Percentiles rank a stretch among this genome's conserved stretches.
phyloP scores from a whole-genome alignment of 192 early-diverging fungal genomes.

The Allomyces javanicus region DNA sequence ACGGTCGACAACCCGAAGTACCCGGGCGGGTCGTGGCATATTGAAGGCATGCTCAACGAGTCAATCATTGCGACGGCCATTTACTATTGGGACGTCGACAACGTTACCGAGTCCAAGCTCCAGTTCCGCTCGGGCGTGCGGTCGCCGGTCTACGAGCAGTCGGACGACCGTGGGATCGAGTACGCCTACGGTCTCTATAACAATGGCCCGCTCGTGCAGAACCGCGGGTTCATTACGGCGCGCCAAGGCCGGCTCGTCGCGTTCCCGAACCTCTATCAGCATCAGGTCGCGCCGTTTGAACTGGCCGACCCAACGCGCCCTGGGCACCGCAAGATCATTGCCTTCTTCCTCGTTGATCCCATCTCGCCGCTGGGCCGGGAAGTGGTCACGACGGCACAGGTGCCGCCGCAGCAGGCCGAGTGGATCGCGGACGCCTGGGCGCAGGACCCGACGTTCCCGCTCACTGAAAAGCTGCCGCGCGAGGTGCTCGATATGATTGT shows the following conservation, averaged over 20 bases:
- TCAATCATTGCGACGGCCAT: slow-evolving; percentile 5
- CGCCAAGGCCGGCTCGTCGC: slow-evolving; percentile 36
- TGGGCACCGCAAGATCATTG: slow-evolving; percentile 44
- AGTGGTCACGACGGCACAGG: slow-evolving; percentile 25
- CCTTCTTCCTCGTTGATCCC: slow-evolving; percentile 53
- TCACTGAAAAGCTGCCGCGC: not conserved
- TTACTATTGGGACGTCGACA: slow-evolving; percentile 7
- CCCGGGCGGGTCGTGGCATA: too few relatives aligned
- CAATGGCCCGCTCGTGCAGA: slow-evolving; percentile 12
- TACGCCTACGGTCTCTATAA: not conserved
- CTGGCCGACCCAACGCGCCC: slow-evolving; percentile 36
- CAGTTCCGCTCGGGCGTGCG: slow-evolving; percentile 6
- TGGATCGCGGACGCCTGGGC: slow-evolving; percentile 9
- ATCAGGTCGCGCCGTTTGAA: slow-evolving; percentile 36
- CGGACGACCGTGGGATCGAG: too few relatives aligned
- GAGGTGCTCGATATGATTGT: not conserved
- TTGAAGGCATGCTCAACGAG: too few relatives aligned
- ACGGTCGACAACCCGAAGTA: too few relatives aligned
- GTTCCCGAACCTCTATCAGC: slow-evolving; percentile 56
- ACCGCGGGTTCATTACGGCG: slow-evolving; percentile 20
- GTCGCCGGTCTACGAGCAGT: too few relatives aligned
- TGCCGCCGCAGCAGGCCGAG: slow-evolving; percentile 41
- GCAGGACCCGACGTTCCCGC: not conserved
- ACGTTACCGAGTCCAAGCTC: slow-evolving; percentile 3
- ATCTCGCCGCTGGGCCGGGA: not conserved